Conservation (phyloP, 1,284 basidiomycete species). For the Rhodotorula sp. region DNA sequence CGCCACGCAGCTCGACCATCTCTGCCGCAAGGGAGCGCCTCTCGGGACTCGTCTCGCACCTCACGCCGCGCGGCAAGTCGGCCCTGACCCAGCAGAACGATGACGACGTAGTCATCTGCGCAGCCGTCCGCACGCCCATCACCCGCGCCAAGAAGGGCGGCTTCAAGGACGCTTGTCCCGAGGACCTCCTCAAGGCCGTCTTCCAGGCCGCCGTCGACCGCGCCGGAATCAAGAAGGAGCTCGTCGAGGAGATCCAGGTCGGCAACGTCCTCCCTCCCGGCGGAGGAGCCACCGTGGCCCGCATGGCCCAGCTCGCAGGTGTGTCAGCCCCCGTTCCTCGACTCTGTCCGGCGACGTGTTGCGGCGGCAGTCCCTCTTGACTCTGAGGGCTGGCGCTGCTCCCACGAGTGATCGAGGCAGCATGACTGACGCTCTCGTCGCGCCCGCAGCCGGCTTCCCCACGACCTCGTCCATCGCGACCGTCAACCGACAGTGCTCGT, state of each 20-base stretch:
- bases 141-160: conserved; percentile 60
- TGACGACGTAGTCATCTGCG: conserved; percentile 85
- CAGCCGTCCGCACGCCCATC: conserved; percentile 79
- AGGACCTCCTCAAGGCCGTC: conserved; percentile 81
- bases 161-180: conserved; percentile 75
- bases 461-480: conserved; percentile 77
- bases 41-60: conserved; percentile 32
- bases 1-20: conserved; percentile 4
- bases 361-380: not conserved
- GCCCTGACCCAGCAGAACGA: conserved; percentile 61
- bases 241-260: conserved; percentile 85
- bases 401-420: not conserved
- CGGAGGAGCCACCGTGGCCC: conserved; percentile 83
- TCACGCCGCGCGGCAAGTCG: conserved; percentile 51
- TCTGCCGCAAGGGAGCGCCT: conserved; percentile 30
- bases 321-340: not conserved
- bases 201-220: conserved; percentile 65
- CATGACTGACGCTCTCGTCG: conserved; percentile 63
- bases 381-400: not conserved
- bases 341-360: not conserved
- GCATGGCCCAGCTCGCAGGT: conserved; percentile 82
- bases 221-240: conserved; percentile 65
- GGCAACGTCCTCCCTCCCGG: conserved; percentile 92
- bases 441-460: conserved; percentile 85
- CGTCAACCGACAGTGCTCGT: conserved; percentile 93